Evolutionary conservation across 306 rosid species (phyloP).

Genomic region (Casuarina glauca): DNA sequence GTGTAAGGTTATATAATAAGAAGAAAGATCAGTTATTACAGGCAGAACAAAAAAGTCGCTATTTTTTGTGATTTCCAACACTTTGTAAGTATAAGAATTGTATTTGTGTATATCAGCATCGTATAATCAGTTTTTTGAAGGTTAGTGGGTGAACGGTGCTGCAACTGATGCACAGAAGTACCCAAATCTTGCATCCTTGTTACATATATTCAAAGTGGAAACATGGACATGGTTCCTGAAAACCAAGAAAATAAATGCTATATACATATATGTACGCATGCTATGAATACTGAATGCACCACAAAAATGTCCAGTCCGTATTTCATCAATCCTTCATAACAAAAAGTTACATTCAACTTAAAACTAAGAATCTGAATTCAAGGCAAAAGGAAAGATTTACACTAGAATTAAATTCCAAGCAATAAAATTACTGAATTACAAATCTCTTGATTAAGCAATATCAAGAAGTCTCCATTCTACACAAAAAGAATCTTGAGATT

Average conservation of each 20-base stretch:
- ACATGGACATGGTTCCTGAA: slow-evolving; percentile 1
- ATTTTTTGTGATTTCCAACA: neutral
- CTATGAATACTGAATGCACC: neutral
- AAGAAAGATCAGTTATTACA: neutral
- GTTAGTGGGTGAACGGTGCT: neutral
- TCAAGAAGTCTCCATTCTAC: neutral
- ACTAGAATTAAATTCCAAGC: neutral
- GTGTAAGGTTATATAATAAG: neutral
- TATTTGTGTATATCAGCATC: neutral
- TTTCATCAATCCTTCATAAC: neutral
- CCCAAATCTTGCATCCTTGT: neutral
- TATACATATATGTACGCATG: no score
- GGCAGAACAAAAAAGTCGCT: neutral
- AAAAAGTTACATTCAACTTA: neutral
- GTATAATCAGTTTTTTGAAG: neutral
- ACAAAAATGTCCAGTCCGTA: neutral
- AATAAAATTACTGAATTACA: neutral
- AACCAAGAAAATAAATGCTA: neutral
- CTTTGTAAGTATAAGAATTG: neutral
- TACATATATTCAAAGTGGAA: neutral
- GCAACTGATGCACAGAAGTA: neutral
- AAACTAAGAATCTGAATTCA: neutral
- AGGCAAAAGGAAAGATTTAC: neutral
- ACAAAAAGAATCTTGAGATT: neutral
- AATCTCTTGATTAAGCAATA: neutral